Conservation (phyloP, 257 asterid species). For the Solanum corneliomulleri region DNA sequence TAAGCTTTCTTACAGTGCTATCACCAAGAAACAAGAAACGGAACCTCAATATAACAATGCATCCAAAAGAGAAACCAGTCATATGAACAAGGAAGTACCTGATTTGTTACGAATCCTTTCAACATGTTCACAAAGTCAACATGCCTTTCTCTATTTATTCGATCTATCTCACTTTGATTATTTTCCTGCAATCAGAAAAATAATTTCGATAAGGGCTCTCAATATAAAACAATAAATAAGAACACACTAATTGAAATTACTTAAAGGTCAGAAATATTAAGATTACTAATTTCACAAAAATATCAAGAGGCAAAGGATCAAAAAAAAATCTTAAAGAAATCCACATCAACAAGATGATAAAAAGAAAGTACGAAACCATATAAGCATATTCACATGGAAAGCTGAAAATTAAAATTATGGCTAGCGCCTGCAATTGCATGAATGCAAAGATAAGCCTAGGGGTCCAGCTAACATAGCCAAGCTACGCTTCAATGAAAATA, state of each 20-base stretch:
- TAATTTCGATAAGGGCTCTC: neutral
- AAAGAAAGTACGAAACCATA: neutral
- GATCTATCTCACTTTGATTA: slow-evolving; percentile 65
- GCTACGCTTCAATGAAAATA: neutral
- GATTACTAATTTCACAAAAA: neutral
- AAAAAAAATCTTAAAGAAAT: neutral
- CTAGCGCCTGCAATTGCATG: neutral
- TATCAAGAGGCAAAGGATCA: neutral
- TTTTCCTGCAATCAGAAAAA: slow-evolving; percentile 59
- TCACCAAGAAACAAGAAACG: neutral
- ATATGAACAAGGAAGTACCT: slow-evolving; percentile 35
- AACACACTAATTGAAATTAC: neutral
- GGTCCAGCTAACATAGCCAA: neutral
- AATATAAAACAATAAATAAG: neutral
- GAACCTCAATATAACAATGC: neutral
- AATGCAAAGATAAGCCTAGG: neutral
- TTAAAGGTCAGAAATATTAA: neutral
- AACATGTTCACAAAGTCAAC: slow-evolving; percentile 72
- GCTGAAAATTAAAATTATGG: neutral
- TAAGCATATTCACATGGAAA: neutral
- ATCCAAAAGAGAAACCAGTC: neutral
- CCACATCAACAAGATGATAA: neutral
- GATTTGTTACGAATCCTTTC: slow-evolving; percentile 69
- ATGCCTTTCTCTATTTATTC: slow-evolving; percentile 71
- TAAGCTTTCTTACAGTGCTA: neutral